phyloP scores from a whole-genome alignment of 441 rosid genomes.

The Gossypium schwendimanii region DNA sequence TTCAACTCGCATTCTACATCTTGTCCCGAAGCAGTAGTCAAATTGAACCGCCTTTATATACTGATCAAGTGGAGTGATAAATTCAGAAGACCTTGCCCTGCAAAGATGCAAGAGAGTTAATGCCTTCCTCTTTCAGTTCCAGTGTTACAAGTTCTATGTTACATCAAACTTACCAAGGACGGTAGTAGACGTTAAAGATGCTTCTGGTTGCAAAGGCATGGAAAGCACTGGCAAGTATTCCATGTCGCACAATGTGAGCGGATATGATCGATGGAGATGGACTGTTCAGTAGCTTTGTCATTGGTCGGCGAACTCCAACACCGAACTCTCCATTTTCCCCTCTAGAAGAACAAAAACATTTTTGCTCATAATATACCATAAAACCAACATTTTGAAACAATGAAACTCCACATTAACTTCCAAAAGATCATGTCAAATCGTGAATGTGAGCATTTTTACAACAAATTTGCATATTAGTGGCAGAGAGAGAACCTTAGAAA shows the following conservation, averaged over 20 bases:
- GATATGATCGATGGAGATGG: slow-evolving; percentile 32
- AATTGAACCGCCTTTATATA: slow-evolving; percentile 29
- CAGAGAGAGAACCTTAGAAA: slow-evolving; percentile 38
- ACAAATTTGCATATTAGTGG: background rate
- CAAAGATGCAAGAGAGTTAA: slow-evolving; percentile 12
- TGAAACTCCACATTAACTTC: background rate
- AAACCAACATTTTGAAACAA: background rate
- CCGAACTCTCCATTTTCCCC: slow-evolving; percentile 43
- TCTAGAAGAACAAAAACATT: slow-evolving; percentile 22
- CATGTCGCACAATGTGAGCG: slow-evolving; percentile 39
- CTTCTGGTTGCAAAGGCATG: slow-evolving; percentile 39
- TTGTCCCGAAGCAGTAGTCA: slow-evolving; percentile 28
- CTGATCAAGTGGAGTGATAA: slow-evolving; percentile 30
- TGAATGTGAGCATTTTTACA: background rate
- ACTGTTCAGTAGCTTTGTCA: slow-evolving; percentile 12
- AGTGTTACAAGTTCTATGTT: background rate
- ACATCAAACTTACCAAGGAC: slow-evolving; percentile 40
- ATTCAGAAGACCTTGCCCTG: slow-evolving; percentile 47
- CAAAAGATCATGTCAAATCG: background rate
- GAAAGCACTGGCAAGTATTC: slow-evolving; percentile 36
- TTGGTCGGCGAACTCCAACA: slow-evolving; percentile 35
- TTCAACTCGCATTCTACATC: slow-evolving; percentile 36
- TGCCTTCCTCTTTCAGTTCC: background rate
- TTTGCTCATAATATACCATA: background rate
- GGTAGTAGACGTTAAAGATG: slow-evolving; percentile 39